Evolutionary conservation across 805 yeast species (phyloP).

Genomic region (Torulaspora indica): DNA sequence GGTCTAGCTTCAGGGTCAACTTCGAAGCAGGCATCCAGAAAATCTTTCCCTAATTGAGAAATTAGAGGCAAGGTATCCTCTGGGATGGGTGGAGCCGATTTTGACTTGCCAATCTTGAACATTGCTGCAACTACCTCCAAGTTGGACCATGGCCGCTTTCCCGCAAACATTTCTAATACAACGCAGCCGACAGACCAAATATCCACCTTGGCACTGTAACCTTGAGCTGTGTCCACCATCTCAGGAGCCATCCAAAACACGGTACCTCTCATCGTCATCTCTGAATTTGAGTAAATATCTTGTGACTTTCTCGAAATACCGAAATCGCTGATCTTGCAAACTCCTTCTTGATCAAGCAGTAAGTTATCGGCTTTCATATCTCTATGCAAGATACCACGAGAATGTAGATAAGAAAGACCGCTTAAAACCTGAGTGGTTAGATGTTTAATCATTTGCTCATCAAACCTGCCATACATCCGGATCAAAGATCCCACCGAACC

Average conservation of each 20-base stretch:
- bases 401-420: conserved; percentile 85
- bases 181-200: conserved; percentile 99
- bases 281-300: conserved; percentile 87
- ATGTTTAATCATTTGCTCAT: conserved; percentile 66
- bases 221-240: conserved; percentile 86
- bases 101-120: conserved; percentile 78
- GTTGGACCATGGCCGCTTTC: conserved; percentile 95
- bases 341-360: conserved; percentile 82
- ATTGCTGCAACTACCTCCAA: conserved; percentile 93
- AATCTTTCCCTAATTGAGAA: conserved; percentile 59
- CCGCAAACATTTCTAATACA: conserved; percentile 95
- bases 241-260: conserved; percentile 99
- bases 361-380: conserved; percentile 94
- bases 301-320: conserved; percentile 86
- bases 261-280: conserved; percentile 98
- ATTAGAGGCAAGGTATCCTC: conserved; percentile 71
- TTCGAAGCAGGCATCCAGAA: conserved; percentile 70
- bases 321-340: conserved; percentile 92
- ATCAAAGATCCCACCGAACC: conserved; percentile 90
- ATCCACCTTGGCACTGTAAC: conserved; percentile 96
- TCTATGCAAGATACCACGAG: conserved; percentile 82
- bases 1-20: conserved; percentile 82
- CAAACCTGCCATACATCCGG: conserved; percentile 77
- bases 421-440: conserved; percentile 73
- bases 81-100: conserved; percentile 92